Percentiles rank a stretch among this genome's conserved stretches.
Conservation (phyloP, 208 protist species). For the Wallacemonas sp. region DNA sequence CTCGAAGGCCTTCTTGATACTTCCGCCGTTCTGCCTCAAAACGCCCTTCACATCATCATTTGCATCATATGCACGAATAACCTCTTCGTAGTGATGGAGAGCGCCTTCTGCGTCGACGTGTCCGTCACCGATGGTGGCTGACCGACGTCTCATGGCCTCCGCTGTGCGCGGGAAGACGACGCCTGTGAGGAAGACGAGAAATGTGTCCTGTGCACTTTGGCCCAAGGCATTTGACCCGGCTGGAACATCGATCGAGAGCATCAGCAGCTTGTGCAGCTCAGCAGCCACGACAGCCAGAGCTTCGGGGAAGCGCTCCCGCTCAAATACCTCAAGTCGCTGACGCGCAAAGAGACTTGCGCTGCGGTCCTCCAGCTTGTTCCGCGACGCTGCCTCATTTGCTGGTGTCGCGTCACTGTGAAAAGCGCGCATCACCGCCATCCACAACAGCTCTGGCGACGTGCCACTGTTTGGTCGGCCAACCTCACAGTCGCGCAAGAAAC, state of each 20-base stretch:
- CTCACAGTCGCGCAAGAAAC: constrained; percentile 45
- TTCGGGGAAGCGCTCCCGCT: constrained; percentile 20
- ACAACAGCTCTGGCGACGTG: constrained; percentile 52
- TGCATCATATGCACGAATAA: constrained; percentile 11
- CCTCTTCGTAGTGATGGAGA: background rate
- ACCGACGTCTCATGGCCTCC: background rate
- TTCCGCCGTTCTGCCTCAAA: constrained; percentile 32
- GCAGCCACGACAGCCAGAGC: background rate
- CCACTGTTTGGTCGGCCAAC: constrained; percentile 26
- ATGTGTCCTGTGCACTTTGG: constrained; percentile 8
- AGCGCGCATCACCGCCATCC: constrained; percentile 58
- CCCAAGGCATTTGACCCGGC: background rate
- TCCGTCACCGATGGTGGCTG: too few species aligned
- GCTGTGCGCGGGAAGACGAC: constrained; percentile 3
- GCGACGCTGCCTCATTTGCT: background rate
- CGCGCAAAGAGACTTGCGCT: background rate
- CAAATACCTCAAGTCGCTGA: constrained; percentile 28
- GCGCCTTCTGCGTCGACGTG: background rate
- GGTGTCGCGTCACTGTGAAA: constrained; percentile 12
- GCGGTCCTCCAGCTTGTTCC: constrained; percentile 7
- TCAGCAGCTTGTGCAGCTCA: constrained; percentile 3
- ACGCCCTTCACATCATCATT: constrained; percentile 30
- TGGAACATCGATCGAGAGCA: background rate
- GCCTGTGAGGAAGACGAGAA: constrained; percentile 5
- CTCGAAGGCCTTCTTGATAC: constrained; percentile 47